These are phyloP conservation scores for Lavandula angustifolia DNA, from an alignment of 257 asterid genomes.

Conservation along the genomic window DNA sequence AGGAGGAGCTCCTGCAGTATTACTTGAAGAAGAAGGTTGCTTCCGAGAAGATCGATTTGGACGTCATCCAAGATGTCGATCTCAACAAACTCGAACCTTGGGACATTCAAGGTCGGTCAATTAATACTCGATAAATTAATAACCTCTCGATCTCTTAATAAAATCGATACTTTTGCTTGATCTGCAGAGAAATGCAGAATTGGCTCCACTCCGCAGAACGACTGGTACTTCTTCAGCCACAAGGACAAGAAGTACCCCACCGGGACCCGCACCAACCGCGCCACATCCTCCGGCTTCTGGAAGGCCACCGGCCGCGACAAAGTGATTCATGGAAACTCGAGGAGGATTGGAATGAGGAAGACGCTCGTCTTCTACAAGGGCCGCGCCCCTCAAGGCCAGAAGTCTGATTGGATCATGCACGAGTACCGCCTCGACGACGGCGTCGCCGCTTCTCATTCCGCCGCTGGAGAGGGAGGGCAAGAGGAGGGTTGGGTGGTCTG, in stretches of 20 bases:
- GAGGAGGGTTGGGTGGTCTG: slow-evolving; percentile 72
- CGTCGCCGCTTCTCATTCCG: neutral
- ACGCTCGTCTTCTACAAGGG: slow-evolving; percentile 51
- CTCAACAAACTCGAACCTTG: slow-evolving; percentile 77
- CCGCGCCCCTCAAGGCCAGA: slow-evolving; percentile 66
- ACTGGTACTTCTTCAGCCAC: too few species aligned
- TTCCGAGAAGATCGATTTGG: slow-evolving; percentile 53
- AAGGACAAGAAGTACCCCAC: slow-evolving; percentile 29
- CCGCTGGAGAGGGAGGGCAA: slow-evolving; percentile 31
- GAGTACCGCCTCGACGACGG: slow-evolving; percentile 56
- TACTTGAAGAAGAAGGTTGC: slow-evolving; percentile 59
- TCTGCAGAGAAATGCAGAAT: too few species aligned
- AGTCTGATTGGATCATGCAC: slow-evolving; percentile 73
- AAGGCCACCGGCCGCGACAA: slow-evolving; percentile 78
- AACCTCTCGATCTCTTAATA: too few species aligned
- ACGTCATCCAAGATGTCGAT: slow-evolving; percentile 64
- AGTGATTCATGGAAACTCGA: slow-evolving; percentile 43
- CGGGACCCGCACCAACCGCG: slow-evolving; percentile 65
- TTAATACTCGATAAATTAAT: too few species aligned
- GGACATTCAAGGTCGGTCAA: slow-evolving; percentile 56
- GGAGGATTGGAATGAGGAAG: too few species aligned
- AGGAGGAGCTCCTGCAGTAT: slow-evolving; percentile 67
- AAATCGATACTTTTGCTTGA: too few species aligned
- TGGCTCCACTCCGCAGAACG: slow-evolving; percentile 29
- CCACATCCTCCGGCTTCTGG: slow-evolving; percentile 66